Percentiles rank a stretch among this genome's conserved stretches.
Conservation (phyloP, 257 asterid species). For the Forsythia viridissima region DNA sequence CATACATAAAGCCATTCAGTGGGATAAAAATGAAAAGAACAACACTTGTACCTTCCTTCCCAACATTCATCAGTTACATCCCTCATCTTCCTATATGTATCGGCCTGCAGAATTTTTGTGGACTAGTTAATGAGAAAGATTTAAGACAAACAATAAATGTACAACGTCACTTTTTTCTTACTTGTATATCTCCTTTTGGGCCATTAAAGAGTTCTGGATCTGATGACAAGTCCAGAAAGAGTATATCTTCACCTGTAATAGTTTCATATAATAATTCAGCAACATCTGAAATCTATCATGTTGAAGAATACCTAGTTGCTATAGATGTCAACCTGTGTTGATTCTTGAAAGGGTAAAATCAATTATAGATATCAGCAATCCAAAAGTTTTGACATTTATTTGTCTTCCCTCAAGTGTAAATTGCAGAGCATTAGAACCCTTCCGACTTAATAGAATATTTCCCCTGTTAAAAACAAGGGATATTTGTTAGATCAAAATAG, state of each 20-base stretch:
- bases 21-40: conserved; percentile 13
- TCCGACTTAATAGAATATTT: conserved; percentile 75
- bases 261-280: conserved; percentile 14
- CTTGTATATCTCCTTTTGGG: conserved; percentile 83
- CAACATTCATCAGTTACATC: conserved; percentile 81
- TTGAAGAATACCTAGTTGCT: conserved; percentile 10
- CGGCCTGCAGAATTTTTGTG: conserved; percentile 57
- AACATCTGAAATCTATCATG: conserved; percentile 5
- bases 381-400: conserved; percentile 64
- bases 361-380: conserved; percentile 72
- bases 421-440: conserved; percentile 50
- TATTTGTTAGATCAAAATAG: conserved; percentile 21
- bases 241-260: conserved; percentile 83
- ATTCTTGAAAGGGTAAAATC: conserved; percentile 97
- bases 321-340: conserved; percentile 64
- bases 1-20: not conserved
- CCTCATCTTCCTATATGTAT: conserved; percentile 91
- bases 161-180: conserved; percentile 26
- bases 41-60: conserved; percentile 81
- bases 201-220: conserved; percentile 95
- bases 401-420: conserved; percentile 75
- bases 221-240: conserved; percentile 82
- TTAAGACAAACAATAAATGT: conserved; percentile 13
- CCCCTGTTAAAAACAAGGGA: conserved; percentile 62
- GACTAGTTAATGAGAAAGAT: conserved; percentile 22